These are phyloP conservation scores for Leccinum subgranulosum DNA, from an alignment of 768 basidiomycete species.

Conservation along the genomic window DNA sequence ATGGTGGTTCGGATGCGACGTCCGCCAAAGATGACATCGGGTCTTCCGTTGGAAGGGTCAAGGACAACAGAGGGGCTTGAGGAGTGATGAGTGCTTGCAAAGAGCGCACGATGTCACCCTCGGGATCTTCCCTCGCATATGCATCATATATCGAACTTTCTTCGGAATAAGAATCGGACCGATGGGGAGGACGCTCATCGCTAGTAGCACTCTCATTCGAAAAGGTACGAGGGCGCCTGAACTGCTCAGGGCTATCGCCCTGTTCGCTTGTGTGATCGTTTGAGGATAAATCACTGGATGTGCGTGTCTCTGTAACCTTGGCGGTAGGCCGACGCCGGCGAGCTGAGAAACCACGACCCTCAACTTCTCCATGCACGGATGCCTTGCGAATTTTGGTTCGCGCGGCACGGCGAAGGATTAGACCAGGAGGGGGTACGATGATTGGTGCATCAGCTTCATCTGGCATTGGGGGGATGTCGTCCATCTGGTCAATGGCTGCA, in stretches of 20 bases:
- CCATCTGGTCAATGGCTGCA: conserved; percentile 66
- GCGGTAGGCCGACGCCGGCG: conserved; percentile 29
- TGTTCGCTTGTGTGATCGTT: conserved; percentile 54
- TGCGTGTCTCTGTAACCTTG: conserved; percentile 42
- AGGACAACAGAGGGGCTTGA: conserved; percentile 21
- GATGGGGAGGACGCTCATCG: conserved; percentile 37
- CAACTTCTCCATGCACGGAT: conserved; percentile 68
- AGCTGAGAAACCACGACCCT: conserved; percentile 74
- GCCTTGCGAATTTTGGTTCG: conserved; percentile 95
- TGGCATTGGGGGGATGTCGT: conserved; percentile 60
- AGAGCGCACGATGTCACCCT: conserved; percentile 31
- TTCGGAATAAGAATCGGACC: conserved; percentile 78
- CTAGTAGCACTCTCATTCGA: conserved; percentile 37
- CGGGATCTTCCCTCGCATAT: conserved; percentile 62
- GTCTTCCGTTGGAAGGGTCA: conserved; percentile 22
- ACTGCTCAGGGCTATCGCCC: conserved; percentile 46
- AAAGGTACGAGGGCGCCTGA: conserved; percentile 34
- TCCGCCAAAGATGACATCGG: conserved; percentile 4
- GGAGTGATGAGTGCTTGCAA: conserved; percentile 18
- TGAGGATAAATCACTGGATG: conserved; percentile 69
- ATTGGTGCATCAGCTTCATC: conserved; percentile 91
- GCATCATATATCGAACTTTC: conserved; percentile 83
- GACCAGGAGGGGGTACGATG: conserved; percentile 78
- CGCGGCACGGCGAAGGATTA: conserved; percentile 86
- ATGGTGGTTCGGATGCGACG: conserved; percentile 23